Conservation (phyloP, 305 asterid species). For the Fraxinus platypoda region DNA sequence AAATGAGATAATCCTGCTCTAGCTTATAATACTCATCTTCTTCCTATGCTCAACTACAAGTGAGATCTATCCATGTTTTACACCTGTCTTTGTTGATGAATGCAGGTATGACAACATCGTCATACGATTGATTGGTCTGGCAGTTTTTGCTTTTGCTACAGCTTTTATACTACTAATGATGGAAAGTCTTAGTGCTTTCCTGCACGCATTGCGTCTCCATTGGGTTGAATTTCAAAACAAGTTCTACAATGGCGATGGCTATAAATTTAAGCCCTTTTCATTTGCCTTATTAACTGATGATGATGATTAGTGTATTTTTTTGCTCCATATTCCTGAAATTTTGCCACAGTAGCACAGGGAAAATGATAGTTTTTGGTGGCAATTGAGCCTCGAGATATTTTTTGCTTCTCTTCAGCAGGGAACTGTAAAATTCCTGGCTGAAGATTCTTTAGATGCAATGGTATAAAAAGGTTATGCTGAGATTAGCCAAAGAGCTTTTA, state of each 20-base stretch:
- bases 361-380: conserved; percentile 24
- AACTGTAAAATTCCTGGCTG: conserved; percentile 34
- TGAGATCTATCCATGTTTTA: not conserved
- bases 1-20: not conserved
- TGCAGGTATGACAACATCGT: conserved; percentile 77
- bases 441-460: conserved; percentile 30
- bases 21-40: not conserved
- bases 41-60: not conserved
- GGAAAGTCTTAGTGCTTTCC: conserved; percentile 98
- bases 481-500: conserved; percentile 12
- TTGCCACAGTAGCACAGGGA: conserved; percentile 29
- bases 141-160: conserved; percentile 87
- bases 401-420: conserved; percentile 30
- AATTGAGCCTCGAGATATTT: conserved; percentile 7
- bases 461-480: conserved; percentile 14
- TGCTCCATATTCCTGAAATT: conserved; percentile 24
- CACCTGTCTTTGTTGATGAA: not conserved
- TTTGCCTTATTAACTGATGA: conserved; percentile 64
- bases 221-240: conserved; percentile 97
- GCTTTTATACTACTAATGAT: conserved; percentile 90
- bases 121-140: conserved; percentile 74
- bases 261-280: conserved; percentile 83
- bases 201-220: conserved; percentile 94
- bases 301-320: conserved; percentile 42
- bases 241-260: conserved; percentile 91